Base-by-base conservation (phyloP, 306 rosid genomes). In the Lotus japonicus region DNA sequence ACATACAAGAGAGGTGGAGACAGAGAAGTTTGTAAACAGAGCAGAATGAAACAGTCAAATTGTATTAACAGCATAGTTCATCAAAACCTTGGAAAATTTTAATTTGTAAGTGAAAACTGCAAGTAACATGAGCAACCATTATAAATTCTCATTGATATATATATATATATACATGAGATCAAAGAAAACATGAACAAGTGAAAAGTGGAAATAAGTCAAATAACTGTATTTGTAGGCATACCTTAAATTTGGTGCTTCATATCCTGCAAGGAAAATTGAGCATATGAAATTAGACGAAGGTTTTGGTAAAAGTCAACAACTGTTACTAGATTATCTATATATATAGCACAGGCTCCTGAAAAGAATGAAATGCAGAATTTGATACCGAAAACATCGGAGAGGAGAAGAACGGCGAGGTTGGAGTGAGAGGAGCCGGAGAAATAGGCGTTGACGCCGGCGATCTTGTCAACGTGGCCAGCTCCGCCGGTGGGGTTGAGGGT, bases 211-310 rank as follows among this genome's bases (percentile, higher is more conserved):
- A n/a, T n/a, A n/a, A n/a, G n/a, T n/a, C n/a, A n/a, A n/a, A n/a
- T n/a, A n/a, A n/a, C n/a, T n/a, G n/a, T n/a, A n/a, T n/a, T n/a
- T n/a, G n/a, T n/a, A n/a, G 49, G 17, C 66, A 44, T 78, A 91
- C 92, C 96, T 91, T 77, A 88, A 77, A 58, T 77, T 84, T 56
- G 97, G 97, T 1, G 96, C 91, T 76, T 91, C 89, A 81, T 77
- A 84, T 33, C 97, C 92, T 88, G 88, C 68, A 86, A 35, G 50
- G 71, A n/a, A 74, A 78, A 21, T 39, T 8, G 38, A 46, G 44
- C 52, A 31, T 9, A 17, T 31, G 15, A 60, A 36, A 33, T 80
- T n/a, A n/a, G n/a, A n/a, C n/a, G n/a, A n/a, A n/a, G n/a, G n/a
- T n/a, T n/a, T n/a, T n/a, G n/a, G n/a, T n/a, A n/a, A n/a, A n/a